Conservation (phyloP, 2,329 filamentous ascomycete species). For the Colletotrichum phormii region DNA sequence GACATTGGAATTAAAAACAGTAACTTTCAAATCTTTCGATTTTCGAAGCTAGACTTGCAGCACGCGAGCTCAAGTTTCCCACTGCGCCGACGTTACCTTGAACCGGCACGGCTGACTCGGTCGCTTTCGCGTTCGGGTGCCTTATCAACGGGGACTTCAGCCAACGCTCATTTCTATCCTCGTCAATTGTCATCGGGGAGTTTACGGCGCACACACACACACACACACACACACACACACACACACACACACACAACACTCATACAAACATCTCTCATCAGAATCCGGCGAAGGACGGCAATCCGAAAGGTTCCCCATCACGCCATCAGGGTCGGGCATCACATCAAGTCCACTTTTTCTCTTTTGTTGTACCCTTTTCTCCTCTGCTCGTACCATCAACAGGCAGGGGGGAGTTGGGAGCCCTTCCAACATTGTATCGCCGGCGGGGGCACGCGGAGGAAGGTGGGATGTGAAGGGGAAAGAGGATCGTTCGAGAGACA, state of each 20-base stretch:
- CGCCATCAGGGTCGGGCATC: constrained; percentile 29
- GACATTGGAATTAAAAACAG: not conserved
- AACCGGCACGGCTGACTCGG: not conserved
- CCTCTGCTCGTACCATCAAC: not conserved
- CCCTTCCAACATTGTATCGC: constrained; percentile 8
- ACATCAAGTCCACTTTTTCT: constrained; percentile 20
- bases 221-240: no score
- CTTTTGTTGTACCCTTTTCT: not conserved
- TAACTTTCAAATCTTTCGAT: not conserved
- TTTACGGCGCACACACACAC: no score
- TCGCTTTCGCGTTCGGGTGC: not conserved
- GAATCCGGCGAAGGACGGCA: not conserved
- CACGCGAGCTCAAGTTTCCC: not conserved
- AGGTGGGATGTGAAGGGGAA: not conserved
- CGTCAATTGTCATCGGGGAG: not conserved
- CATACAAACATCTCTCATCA: not conserved
- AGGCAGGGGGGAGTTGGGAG: not conserved
- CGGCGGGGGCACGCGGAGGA: constrained; percentile 1
- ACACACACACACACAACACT: not conserved
- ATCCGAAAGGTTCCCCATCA: not conserved
- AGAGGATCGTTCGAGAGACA: not conserved
- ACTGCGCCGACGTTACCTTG: not conserved
- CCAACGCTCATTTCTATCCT: not conserved
- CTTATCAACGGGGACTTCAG: not conserved
- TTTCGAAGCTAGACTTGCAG: not conserved